Evolutionary conservation across 768 basidiomycete species (phyloP), one percentile per base, ranked within the genome.

Genomic region (Boletales sp.): DNA sequence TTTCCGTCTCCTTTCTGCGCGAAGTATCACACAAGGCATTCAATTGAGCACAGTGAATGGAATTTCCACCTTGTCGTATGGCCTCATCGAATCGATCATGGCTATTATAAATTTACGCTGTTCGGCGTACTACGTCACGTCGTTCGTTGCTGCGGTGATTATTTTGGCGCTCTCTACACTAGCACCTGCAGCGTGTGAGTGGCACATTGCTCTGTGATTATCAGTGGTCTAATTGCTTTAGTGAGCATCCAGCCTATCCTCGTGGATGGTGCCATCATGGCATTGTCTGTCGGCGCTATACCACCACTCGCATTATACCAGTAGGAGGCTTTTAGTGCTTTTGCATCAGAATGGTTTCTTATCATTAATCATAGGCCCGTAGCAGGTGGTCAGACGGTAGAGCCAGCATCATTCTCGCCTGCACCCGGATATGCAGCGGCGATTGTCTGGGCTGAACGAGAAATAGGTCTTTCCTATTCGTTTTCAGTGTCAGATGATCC

Each of bases 401-500:
- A 13, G 29, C 37, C 43, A 21, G 8, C 45, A 6, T 27, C 7
- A 27, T 58, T 57, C 45, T 45, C 39, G 5, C 55, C 56, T 21
- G 31, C 13, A 21, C 46, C 57, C 0, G 55, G 51, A 17, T 50
- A 50, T 36, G 9, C 57, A 0, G 55, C 57, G 5, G 46, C 55
- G 7, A 18, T 58, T 17, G 48, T 53, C 37, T 58, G 57, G 57
- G 57, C 57, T 10, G 57, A 57, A 39, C 36, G 46, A 43, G 48
- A 54, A 40, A 51, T 58, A 2, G 41, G 31, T 17, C 45, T 58
- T 29, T 42, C 56, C 5, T 54, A 54, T 41, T 40, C 43, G 7
- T 53, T 46, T 46, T 57, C 57, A 31, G 56, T 46, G 14, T 31
- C 7, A 36, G 29, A 58, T 2, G 56, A 58, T 31, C 29, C 56